Conservation (phyloP, 495 filamentous ascomycete genomes). For the Penicillium paxilli region DNA sequence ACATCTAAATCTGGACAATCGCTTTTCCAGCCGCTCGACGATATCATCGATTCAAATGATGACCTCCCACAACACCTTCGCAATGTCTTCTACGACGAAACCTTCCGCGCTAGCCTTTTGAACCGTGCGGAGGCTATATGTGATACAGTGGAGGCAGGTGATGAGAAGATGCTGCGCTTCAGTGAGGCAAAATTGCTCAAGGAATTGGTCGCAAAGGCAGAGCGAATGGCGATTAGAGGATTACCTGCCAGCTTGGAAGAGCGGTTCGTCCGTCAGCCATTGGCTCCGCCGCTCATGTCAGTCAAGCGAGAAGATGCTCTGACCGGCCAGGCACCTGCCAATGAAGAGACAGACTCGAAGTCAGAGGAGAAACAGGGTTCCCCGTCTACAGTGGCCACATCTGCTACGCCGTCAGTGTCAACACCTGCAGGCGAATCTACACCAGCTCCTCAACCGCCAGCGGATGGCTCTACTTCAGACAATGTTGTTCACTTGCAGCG, state of each 20-base stretch:
- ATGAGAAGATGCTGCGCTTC: slow-evolving; percentile 79
- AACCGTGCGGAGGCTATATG: slow-evolving; percentile 64
- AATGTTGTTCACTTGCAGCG: slow-evolving; percentile 64
- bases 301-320: slow-evolving; percentile 50
- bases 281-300: slow-evolving; percentile 71
- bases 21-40: slow-evolving; percentile 76
- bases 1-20: slow-evolving; percentile 36
- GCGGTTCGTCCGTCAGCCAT: slow-evolving; percentile 70
- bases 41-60: slow-evolving; percentile 70
- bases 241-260: slow-evolving; percentile 85
- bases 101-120: slow-evolving; percentile 42
- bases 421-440: slow-evolving; percentile 44
- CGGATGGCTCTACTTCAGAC: slow-evolving; percentile 38
- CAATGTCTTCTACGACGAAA: slow-evolving; percentile 52
- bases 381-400: slow-evolving; percentile 38
- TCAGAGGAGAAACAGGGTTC: slow-evolving; percentile 32
- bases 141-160: slow-evolving; percentile 76
- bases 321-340: slow-evolving; percentile 14
- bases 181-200: slow-evolving; percentile 66
- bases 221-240: slow-evolving; percentile 60
- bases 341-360: slow-evolving; percentile 25
- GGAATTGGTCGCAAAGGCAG: slow-evolving; percentile 70
- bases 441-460: slow-evolving; percentile 27
- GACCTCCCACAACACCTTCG: slow-evolving; percentile 56
- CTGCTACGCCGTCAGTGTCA: slow-evolving; percentile 36